Evolutionary conservation across 805 yeast genomes (phyloP).

Genomic region (Candida fluviatilis): DNA sequence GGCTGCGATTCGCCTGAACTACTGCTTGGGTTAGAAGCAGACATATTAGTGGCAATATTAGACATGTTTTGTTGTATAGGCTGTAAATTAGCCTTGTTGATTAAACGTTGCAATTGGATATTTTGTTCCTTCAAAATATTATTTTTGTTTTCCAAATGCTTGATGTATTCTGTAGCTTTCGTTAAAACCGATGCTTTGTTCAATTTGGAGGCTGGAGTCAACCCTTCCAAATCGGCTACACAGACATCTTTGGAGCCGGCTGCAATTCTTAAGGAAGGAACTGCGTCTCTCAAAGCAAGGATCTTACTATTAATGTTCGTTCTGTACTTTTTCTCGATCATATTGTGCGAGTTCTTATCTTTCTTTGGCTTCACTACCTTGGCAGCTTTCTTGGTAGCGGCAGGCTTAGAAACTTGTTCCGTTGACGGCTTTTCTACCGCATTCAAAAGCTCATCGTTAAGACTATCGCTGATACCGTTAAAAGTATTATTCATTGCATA

Average conservation of each 20-base stretch:
- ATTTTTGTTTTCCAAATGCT: constrained; percentile 64
- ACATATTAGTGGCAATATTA: constrained; percentile 7
- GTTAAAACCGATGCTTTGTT: constrained; percentile 74
- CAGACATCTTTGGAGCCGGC: constrained; percentile 43
- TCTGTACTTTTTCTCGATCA: constrained; percentile 77
- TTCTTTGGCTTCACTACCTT: constrained; percentile 46
- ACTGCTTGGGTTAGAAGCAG: constrained; percentile 11
- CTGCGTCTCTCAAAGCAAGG: constrained; percentile 65
- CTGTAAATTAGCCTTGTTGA: constrained; percentile 27
- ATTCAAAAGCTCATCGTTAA: background rate
- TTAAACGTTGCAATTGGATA: constrained; percentile 31
- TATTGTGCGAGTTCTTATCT: constrained; percentile 66
- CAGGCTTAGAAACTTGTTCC: background rate
- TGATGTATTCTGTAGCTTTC: constrained; percentile 75
- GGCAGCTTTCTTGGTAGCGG: constrained; percentile 6
- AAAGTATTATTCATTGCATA: too few species aligned
- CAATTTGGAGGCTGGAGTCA: constrained; percentile 70
- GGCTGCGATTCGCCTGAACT: constrained; percentile 12
- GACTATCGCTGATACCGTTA: too few species aligned
- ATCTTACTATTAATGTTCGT: constrained; percentile 74
- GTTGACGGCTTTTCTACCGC: constrained; percentile 1
- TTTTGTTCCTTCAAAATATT: constrained; percentile 47
- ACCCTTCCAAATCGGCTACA: constrained; percentile 57
- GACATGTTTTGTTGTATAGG: constrained; percentile 10
- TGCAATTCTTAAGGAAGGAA: constrained; percentile 69